Evolutionary conservation across 352 stramenopile genomes (phyloP), one percentile per base, ranked within the genome.

Genomic region (Phytophthora brassicae): DNA sequence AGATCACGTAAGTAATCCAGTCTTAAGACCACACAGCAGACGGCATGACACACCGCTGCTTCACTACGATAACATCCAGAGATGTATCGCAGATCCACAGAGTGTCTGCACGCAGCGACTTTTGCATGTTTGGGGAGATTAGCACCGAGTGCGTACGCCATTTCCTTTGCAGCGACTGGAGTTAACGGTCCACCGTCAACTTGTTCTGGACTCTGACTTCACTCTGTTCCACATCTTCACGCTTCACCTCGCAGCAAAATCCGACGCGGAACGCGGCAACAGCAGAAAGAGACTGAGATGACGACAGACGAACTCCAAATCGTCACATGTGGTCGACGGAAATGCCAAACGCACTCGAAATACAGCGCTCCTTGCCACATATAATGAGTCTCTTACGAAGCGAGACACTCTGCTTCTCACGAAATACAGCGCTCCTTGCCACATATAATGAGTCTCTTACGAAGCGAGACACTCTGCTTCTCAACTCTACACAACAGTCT

Each of bases 61-160:
- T 66, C 29, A 45, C 70, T 17, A 51, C 54, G 60, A 60, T n/a
- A 41, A 65, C 52, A 50, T 65, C 26, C 31, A 36, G 22, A 61
- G 38, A 76, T 51, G 59, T 38, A 46, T 60, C 57, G 63, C 68
- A 68, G 63, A 13, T 70, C 70, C 41, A 60, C 76, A 85, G 76
- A 80, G 78, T 86, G 85, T 73, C 85, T 94, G 85, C 85, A 94
- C 85, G 74, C 85, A 94, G 85, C 85, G 85, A 86, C 85, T 94
- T 92, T 92, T 84, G 85, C 85, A 94, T 94, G 85, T 94, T 94
- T 94, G 60, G 47, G 46, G 48, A 79, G 51, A 24, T 58, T 60
- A 61, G 63, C 63, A 62, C 36, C 36, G 56, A 75, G 39, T 33
- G 43, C 56, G 54, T 46, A 38, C 49, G 43, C 38, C 17, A 12